Conservation (phyloP, 352 stramenopile genomes). For the Phytophthora agathidicida region DNA sequence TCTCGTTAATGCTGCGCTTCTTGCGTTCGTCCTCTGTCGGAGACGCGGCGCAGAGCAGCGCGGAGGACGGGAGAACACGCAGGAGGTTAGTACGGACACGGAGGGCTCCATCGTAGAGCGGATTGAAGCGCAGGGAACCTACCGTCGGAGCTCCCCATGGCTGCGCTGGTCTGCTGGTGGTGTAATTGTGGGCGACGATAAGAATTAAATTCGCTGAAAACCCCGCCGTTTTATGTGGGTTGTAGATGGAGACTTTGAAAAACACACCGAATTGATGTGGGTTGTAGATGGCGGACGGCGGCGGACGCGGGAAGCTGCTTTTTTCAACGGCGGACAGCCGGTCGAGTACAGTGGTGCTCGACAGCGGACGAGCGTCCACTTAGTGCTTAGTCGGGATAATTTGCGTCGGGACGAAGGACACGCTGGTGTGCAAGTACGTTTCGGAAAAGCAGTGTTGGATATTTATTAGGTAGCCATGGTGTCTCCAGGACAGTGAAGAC, state of each 20-base stretch:
- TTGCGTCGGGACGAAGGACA: no score
- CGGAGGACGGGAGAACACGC: background rate
- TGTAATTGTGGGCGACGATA: no score
- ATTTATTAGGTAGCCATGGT: conserved; percentile 19
- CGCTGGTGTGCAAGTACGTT: background rate
- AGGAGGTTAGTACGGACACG: conserved; percentile 1
- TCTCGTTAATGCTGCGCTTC: conserved; percentile 89
- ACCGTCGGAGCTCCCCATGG: conserved; percentile 70
- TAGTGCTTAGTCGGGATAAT: no score
- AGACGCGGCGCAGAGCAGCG: background rate
- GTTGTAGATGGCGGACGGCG: no score
- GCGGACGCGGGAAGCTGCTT: no score
- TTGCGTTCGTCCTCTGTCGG: conserved; percentile 75
- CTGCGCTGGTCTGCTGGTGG: background rate
- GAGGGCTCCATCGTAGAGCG: background rate
- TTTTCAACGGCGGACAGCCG: no score
- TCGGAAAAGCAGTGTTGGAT: conserved; percentile 6
- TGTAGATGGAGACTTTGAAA: no score
- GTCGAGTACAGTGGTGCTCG: no score
- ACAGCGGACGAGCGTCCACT: no score
- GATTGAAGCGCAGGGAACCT: conserved; percentile 12
- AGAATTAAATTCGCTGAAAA: no score
- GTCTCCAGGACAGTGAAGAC: background rate
- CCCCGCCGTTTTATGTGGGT: no score
- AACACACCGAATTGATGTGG: no score